Base-by-base conservation (phyloP, 148 eudicot species). In the Euryodendron excelsum region DNA sequence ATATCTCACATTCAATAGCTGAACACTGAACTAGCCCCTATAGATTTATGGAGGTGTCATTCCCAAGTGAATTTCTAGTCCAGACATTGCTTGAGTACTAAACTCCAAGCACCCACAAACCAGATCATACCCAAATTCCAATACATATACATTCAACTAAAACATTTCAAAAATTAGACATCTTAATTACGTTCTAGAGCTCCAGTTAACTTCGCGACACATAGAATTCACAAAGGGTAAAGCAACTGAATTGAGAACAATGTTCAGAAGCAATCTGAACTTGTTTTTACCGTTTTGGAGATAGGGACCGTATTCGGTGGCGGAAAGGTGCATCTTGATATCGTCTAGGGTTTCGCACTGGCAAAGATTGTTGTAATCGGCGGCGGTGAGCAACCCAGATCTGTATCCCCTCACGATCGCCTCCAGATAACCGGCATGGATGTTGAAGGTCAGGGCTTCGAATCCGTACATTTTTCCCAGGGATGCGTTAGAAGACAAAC, bases 271-370 rank as follows among this genome's bases (percentile, higher is more conserved):
- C 23, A 31, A 12, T 61, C 17, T 64, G 44, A 21, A 15, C 11
- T 1, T 7, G 69, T 17, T 0, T 1, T 66, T 66, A 66, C 70
- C 70, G 14, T 66, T 66, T 66, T 66, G 70, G 70, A 94, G 98
- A 69, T 92, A 92, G 65, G 96, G 88, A 0, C 94, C 98, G 61
- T 92, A 94, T 61, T 92, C 97, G 55, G 94, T 92, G 64, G 97
- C 98, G 47, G 98, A 91, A 56, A 92, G 98, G 84, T 92, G 97
- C 97, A 92, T 92, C 85, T 92, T 92, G 88, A 94, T 87, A 65
- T 94, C 98, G 62, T 94, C 98, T 0, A 94, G 90, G 67, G 94
- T 87, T 82, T 94, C 97, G 81, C 98, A 94, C 89, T 92, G 96
- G 78, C 97, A 94, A 20, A 94, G 80, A 81, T 92, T 94, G 84